Evolutionary conservation across 2,329 filamentous ascomycete genomes (phyloP).

Genomic region (Colletotrichum salicis): DNA sequence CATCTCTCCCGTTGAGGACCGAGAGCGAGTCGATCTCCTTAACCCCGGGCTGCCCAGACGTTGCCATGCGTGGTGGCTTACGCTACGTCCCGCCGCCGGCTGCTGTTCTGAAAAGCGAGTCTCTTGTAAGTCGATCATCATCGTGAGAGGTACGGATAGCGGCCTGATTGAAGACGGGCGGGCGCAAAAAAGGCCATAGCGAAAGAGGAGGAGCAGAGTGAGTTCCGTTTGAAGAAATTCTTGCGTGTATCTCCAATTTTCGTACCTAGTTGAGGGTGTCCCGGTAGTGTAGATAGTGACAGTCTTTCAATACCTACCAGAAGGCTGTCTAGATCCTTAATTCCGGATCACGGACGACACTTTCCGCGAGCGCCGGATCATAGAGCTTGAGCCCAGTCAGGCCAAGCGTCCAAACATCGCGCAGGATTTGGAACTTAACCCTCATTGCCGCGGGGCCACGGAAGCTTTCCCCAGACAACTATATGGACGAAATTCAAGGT

Average conservation of each 20-base stretch:
- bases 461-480: constrained; percentile 1
- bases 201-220: not conserved
- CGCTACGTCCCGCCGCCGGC: not conserved
- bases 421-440: not conserved
- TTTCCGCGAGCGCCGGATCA: constrained; percentile 10
- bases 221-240: not conserved
- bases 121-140: not conserved
- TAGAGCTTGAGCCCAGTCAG: constrained; percentile 19
- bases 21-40: not conserved
- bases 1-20: not conserved
- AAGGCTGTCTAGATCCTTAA: not conserved
- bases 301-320: constrained; percentile 1
- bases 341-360: constrained; percentile 8
- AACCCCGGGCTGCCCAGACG: not conserved
- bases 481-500: not conserved
- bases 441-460: not conserved
- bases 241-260: not conserved
- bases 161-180: not conserved
- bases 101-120: not conserved
- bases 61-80: constrained; percentile 3
- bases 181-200: not conserved
- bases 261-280: not conserved
- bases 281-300: not conserved
- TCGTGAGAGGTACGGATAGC: not conserved
- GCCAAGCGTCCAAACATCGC: constrained; percentile 10